phyloP scores from a whole-genome alignment of 352 stramenopile species.

The Pythium oligandrum region DNA sequence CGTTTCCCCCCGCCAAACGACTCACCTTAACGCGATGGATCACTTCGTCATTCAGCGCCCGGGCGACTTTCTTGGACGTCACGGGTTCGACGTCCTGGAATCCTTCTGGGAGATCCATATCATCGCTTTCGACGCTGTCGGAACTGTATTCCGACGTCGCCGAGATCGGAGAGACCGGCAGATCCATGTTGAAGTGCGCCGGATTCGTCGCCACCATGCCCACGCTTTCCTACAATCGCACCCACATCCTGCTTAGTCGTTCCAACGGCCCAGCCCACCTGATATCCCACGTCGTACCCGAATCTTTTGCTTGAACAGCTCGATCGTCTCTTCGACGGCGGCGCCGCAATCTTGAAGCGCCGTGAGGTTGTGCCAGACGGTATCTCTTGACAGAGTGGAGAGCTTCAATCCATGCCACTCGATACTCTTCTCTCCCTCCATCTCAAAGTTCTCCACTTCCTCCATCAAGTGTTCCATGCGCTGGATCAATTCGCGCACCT shows the following conservation, averaged over 20 bases:
- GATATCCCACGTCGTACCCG: constrained; percentile 15
- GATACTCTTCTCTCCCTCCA: constrained; percentile 27
- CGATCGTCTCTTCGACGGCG: constrained; percentile 30
- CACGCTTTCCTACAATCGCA: constrained; percentile 32
- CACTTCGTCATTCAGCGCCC: constrained; percentile 76
- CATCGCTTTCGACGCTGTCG: constrained; percentile 40
- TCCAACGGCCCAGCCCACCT: background rate
- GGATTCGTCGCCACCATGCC: constrained; percentile 40
- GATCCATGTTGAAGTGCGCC: constrained; percentile 32
- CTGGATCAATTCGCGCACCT: constrained; percentile 51
- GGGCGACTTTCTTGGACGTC: constrained; percentile 62
- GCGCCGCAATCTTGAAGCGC: constrained; percentile 51
- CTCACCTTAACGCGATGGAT: constrained; percentile 50
- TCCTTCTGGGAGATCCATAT: constrained; percentile 32
- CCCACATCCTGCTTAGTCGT: background rate
- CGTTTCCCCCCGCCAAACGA: too few relatives aligned
- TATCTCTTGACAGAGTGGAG: constrained; percentile 34
- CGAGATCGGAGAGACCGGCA: constrained; percentile 7
- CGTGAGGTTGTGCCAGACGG: constrained; percentile 60
- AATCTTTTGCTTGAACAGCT: constrained; percentile 59
- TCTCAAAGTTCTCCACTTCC: constrained; percentile 53
- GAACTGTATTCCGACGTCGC: constrained; percentile 43
- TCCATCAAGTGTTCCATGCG: constrained; percentile 54
- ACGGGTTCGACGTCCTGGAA: constrained; percentile 80
- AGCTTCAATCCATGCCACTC: constrained; percentile 38